phyloP scores from a whole-genome alignment of 805 yeast species.

The Zygosaccharomyces siamensis region DNA sequence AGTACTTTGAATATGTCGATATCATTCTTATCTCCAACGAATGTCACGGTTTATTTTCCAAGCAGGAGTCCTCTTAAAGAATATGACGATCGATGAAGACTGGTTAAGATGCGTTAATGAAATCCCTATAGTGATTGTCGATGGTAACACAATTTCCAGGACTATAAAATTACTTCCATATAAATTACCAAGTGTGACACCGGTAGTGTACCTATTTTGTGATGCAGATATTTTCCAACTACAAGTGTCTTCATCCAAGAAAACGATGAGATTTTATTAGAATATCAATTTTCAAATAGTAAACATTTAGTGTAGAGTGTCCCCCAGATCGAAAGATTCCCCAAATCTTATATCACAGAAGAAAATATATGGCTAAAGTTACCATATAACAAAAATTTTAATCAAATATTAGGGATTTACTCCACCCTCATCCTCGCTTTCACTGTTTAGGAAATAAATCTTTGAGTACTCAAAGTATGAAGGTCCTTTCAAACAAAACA shows the following conservation, averaged over 20 bases:
- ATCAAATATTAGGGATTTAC: constrained; percentile 49
- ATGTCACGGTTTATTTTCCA: constrained; percentile 42
- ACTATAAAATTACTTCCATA: constrained; percentile 66
- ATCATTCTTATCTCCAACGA: too few relatives aligned
- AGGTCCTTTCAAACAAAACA: constrained; percentile 47
- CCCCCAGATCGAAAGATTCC: constrained; percentile 58
- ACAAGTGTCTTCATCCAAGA: constrained; percentile 63
- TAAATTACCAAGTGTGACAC: constrained; percentile 60
- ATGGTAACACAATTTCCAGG: constrained; percentile 73
- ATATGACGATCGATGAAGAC: constrained; percentile 66
- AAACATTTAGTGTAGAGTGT: constrained; percentile 66
- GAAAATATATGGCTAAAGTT: constrained; percentile 53
- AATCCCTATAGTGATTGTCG: constrained; percentile 68
- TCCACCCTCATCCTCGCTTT: constrained; percentile 58
- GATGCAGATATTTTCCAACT: constrained; percentile 63
- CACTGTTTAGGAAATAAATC: constrained; percentile 45
- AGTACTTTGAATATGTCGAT: too few relatives aligned
- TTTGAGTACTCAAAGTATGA: constrained; percentile 35
- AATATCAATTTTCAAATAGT: constrained; percentile 60
- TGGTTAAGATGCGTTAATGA: constrained; percentile 50
- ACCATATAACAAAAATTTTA: constrained; percentile 45
- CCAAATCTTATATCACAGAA: constrained; percentile 49
- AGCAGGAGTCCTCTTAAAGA: constrained; percentile 39
- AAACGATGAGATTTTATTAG: constrained; percentile 57
- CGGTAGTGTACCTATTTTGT: constrained; percentile 64